Evolutionary conservation across 805 yeast species (phyloP).

Genomic region (Zygotorulaspora sp.): DNA sequence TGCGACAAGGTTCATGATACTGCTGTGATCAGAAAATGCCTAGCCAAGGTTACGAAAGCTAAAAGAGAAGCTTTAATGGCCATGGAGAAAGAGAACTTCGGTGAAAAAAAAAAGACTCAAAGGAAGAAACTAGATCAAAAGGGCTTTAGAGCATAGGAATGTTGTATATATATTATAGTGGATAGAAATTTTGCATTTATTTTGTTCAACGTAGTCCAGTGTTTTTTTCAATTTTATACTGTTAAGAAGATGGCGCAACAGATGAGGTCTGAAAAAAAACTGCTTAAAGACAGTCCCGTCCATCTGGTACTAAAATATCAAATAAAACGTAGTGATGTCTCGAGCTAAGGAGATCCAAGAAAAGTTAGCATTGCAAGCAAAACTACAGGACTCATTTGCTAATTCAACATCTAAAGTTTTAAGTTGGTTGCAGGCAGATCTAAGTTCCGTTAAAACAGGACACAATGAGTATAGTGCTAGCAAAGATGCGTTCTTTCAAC

Average conservation of each 20-base stretch:
- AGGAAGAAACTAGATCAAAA: constrained; percentile 37
- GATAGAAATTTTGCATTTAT: no score
- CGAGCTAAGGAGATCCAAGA: constrained; percentile 35
- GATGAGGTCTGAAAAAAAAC: no score
- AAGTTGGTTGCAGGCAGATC: constrained; percentile 25
- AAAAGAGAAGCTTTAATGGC: constrained; percentile 88
- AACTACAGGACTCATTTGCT: constrained; percentile 28
- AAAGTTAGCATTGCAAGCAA: constrained; percentile 32
- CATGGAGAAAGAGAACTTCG: constrained; percentile 88
- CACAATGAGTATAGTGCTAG: constrained; percentile 18
- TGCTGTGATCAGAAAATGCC: constrained; percentile 64
- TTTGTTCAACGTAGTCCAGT: no score
- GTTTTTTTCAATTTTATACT: no score
- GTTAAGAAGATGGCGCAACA: no score
- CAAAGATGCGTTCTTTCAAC: constrained; percentile 25
- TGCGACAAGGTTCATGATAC: constrained; percentile 70
- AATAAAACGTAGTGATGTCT: no score
- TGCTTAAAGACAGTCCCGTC: no score
- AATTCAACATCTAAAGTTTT: constrained; percentile 23
- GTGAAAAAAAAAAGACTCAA: constrained; percentile 59
- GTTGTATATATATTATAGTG: no score
- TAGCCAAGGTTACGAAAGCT: constrained; percentile 70
- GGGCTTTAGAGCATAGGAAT: constrained; percentile 15
- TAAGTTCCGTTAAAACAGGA: constrained; percentile 3
- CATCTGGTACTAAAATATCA: no score